Conservation (phyloP, 371 early-diverging fungal genomes). For the Vairimorpha apis region DNA sequence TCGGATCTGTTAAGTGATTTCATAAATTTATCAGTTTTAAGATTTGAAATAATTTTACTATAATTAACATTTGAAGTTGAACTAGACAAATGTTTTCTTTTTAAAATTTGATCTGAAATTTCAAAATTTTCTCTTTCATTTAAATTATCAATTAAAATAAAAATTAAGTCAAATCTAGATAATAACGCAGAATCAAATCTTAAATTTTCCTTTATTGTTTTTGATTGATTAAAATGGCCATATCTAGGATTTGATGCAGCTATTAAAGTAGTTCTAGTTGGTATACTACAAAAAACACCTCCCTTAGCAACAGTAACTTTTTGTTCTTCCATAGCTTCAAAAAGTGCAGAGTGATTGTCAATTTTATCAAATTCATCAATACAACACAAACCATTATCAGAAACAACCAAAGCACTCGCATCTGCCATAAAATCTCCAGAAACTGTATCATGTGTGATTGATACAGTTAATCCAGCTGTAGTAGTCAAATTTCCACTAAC, state of each 20-base stretch:
- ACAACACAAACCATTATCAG: constrained; percentile 67
- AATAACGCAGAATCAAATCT: constrained; percentile 52
- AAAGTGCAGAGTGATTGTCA: constrained; percentile 57
- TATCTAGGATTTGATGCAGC: constrained; percentile 62
- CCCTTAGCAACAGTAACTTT: constrained; percentile 60
- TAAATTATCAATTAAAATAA: constrained; percentile 53
- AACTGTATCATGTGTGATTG: constrained; percentile 68
- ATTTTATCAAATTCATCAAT: constrained; percentile 69
- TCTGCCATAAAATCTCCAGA: constrained; percentile 72
- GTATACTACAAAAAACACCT: constrained; percentile 60
- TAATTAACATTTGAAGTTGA: neutral
- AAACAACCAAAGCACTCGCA: constrained; percentile 67
- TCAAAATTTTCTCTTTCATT: constrained; percentile 44
- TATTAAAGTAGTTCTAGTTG: constrained; percentile 54
- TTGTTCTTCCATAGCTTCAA: constrained; percentile 62
- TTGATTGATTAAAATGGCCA: constrained; percentile 54
- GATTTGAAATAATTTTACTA: neutral
- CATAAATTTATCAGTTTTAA: constrained; percentile 7
- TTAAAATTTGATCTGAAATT: constrained; percentile 34
- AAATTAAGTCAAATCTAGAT: constrained; percentile 60
- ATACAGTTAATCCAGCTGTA: constrained; percentile 72
- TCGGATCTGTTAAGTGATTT: constrained; percentile 61
- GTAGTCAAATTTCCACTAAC: constrained; percentile 68
- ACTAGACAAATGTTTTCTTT: constrained; percentile 16
- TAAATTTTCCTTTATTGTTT: constrained; percentile 61